A percentile compares a stretch with the other conserved stretches of the same genome.
Conservation (phyloP, 345 rosid genomes). For the Eutrema yunnanense region DNA sequence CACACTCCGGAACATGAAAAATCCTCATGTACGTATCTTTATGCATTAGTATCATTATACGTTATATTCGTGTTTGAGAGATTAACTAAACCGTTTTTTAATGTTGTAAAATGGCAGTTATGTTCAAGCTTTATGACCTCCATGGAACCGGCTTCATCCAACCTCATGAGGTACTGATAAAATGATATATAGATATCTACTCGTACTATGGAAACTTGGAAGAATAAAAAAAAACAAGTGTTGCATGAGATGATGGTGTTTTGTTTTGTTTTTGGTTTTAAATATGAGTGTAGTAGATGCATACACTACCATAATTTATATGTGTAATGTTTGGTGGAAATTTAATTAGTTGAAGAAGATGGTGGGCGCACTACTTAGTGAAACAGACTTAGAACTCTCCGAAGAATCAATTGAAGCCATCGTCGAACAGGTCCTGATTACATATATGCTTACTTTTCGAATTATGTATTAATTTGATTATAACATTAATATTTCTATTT, state of each 20-base stretch:
- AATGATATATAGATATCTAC: not conserved
- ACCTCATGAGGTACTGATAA: constrained; percentile 39
- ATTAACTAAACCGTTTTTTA: not conserved
- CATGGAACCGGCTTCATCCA: constrained; percentile 58
- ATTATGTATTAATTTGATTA: not conserved
- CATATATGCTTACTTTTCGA: not conserved
- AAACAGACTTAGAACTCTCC: constrained; percentile 55
- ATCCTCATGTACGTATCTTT: constrained; percentile 38
- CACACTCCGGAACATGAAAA: constrained; percentile 50
- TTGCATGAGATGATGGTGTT: not conserved
- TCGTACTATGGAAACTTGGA: not conserved
- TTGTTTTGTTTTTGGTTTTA: too few species aligned
- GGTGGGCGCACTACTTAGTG: constrained; percentile 63
- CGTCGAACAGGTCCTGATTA: constrained; percentile 51
- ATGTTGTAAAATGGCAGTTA: constrained; percentile 27
- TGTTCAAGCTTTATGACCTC: constrained; percentile 51
- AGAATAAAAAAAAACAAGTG: not conserved
- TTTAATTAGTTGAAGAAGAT: constrained; percentile 58
- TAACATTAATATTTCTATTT: constrained; percentile 2
- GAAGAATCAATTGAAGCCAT: constrained; percentile 49
- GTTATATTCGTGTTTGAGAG: not conserved
- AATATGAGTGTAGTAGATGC: not conserved
- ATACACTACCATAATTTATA: not conserved
- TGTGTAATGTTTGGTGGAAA: not conserved
- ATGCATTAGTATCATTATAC: not conserved